Evolutionary conservation across 805 yeast species (phyloP), one percentile per base, ranked within the genome.

Genomic region (Metschnikowia continentalis): DNA sequence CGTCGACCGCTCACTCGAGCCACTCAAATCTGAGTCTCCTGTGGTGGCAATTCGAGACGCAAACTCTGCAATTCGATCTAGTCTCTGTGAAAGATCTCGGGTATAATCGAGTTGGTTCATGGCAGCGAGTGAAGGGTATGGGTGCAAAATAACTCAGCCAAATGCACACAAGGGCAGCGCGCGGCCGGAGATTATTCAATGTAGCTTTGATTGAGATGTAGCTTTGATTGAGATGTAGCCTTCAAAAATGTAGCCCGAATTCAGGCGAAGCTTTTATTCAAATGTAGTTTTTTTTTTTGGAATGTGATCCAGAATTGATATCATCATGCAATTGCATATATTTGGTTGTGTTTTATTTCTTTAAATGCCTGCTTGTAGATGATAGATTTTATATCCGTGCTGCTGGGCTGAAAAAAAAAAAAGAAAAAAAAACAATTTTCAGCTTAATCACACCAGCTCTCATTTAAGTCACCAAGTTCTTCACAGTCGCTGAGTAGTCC

Each of bases 51-150:
- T 56, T 20, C 44, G 54, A 7, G 64, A 57, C 3, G 69, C 67
- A 46, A 62, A 65, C 32, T 57, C 59, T 6, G 68, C 68, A 6
- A 64, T 46, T 11, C 50, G 59, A 40, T 64, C 68, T 19, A 64
- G 57, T 19, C 61, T 61, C 32, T 58, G 53, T 11, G 56, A 51
- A 32, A 54, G 44, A 30, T 44, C 32, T 8, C n/a, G 48, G 35
- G 30, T 57, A 22, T 6, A 7, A 14, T 32, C 33, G 32, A 19
- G 15, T 23, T 39, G 42, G 42, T 22, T n/a, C 47, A 44, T 44
- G 22, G 17, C 35, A 42, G 38, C 35, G 46, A 32, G 37, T 33
- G 46, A n/a, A 14, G n/a, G 30, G 15, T 35, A 35, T 44, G 47
- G 46, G 35, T 42, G 46, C 46, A 42, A 42, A 42, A 15, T 32